Evolutionary conservation across 805 yeast genomes (phyloP).

Genomic region (Grigorovia jiainica): DNA sequence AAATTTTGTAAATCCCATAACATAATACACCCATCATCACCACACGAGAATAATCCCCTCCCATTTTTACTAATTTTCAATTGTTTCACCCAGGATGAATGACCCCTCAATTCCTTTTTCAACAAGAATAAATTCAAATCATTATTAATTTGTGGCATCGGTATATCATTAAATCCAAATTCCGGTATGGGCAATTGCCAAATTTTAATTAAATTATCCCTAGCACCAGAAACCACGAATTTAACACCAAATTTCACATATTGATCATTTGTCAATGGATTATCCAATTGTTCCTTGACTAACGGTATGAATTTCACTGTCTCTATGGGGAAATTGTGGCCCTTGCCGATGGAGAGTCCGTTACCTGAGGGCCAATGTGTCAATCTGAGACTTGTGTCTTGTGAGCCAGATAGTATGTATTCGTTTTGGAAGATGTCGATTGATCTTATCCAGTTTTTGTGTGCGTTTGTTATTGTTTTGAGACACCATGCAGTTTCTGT

Average conservation of each 20-base stretch:
- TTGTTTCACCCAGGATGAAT: constrained; percentile 78
- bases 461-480: constrained; percentile 55
- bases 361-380: constrained; percentile 59
- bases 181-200: constrained; percentile 73
- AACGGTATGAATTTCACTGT: constrained; percentile 57
- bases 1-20: constrained; percentile 62
- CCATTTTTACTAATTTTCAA: constrained; percentile 53
- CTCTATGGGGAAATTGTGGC: constrained; percentile 81
- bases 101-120: constrained; percentile 56
- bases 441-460: constrained; percentile 80
- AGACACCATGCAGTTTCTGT: constrained; percentile 56
- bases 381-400: constrained; percentile 65
- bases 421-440: constrained; percentile 45
- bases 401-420: constrained; percentile 62
- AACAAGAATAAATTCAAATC: constrained; percentile 50
- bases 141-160: constrained; percentile 34
- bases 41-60: constrained; percentile 59
- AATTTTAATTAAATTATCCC: constrained; percentile 64
- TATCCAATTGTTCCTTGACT: constrained; percentile 18
- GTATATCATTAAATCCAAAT: constrained; percentile 43
- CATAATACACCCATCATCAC: constrained; percentile 70
- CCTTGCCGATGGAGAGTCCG: constrained; percentile 56
- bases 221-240: constrained; percentile 67
- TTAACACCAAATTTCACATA: constrained; percentile 44
- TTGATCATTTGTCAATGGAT: neutral